Evolutionary conservation across 2,329 filamentous ascomycete species (phyloP).

Genomic region (Penicillium janthinellum): DNA sequence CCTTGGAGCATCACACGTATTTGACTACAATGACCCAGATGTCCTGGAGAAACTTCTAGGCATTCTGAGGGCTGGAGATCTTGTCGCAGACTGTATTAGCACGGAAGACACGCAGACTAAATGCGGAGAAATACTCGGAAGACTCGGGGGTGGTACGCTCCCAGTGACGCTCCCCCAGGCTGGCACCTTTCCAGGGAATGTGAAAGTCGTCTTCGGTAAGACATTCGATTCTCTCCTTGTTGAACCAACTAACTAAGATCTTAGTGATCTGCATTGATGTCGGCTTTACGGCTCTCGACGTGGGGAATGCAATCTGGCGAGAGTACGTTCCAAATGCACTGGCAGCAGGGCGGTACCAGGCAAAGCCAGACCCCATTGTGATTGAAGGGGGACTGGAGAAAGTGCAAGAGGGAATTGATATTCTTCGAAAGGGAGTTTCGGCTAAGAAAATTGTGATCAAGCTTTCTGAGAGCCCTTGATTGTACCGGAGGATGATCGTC

Average conservation of each 20-base stretch:
- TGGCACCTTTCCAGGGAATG: slow-evolving; percentile 4
- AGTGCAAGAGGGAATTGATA: slow-evolving; percentile 26
- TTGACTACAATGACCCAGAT: slow-evolving; percentile 40
- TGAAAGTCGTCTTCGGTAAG: slow-evolving; percentile 13
- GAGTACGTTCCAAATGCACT: slow-evolving; percentile 37
- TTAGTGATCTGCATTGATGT: slow-evolving; percentile 11
- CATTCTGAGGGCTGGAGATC: slow-evolving; percentile 19
- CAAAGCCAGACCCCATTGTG: slow-evolving; percentile 32
- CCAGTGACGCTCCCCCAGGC: slow-evolving; percentile 1
- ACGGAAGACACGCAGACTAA: slow-evolving; percentile 7
- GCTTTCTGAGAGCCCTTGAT: background rate
- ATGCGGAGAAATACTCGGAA: slow-evolving; percentile 17
- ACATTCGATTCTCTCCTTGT: background rate
- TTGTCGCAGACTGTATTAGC: slow-evolving; percentile 15
- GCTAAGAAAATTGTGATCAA: slow-evolving; percentile 32
- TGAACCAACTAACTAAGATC: background rate
- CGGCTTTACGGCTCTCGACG: slow-evolving; percentile 4
- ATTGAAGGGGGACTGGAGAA: slow-evolving; percentile 27
- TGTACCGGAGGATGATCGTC: background rate
- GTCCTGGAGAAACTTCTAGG: slow-evolving; percentile 32
- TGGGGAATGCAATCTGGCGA: slow-evolving; percentile 28
- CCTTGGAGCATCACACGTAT: slow-evolving; percentile 40
- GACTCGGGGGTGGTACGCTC: slow-evolving; percentile 18
- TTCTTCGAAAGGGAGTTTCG: slow-evolving; percentile 28
- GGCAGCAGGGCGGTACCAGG: slow-evolving; percentile 36